Percentiles rank a stretch among this genome's conserved stretches.
These are phyloP conservation scores for Kluyveromyces starmeri DNA, from an alignment of 805 yeast genomes.

Conservation along the genomic window DNA sequence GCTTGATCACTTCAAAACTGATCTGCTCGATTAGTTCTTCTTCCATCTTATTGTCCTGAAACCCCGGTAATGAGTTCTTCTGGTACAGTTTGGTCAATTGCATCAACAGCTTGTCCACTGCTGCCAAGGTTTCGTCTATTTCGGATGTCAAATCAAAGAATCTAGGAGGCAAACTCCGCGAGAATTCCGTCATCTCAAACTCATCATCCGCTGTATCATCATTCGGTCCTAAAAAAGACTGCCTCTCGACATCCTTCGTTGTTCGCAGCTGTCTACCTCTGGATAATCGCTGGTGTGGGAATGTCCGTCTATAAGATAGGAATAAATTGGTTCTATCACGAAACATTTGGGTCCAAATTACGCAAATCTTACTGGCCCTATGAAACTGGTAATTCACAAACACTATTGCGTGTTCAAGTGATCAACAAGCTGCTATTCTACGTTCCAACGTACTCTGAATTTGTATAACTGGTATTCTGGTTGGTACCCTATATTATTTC, in stretches of 20 bases:
- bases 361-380: too few species aligned
- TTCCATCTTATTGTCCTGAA: conserved; percentile 67
- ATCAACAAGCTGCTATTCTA: too few species aligned
- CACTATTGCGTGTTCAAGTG: too few species aligned
- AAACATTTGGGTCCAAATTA: too few species aligned
- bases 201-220: conserved; percentile 26
- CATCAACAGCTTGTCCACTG: conserved; percentile 46
- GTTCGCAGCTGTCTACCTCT: conserved; percentile 10
- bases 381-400: too few species aligned
- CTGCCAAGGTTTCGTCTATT: conserved; percentile 52
- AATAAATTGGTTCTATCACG: conserved; percentile 91
- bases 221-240: conserved; percentile 40
- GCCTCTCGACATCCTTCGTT: conserved; percentile 25
- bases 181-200: conserved; percentile 22
- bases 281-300: conserved; percentile 50
- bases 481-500: too few species aligned
- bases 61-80: conserved; percentile 78
- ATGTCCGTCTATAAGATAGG: conserved; percentile 81
- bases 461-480: too few species aligned
- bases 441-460: too few species aligned
- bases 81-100: conserved; percentile 64
- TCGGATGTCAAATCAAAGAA: conserved; percentile 67
- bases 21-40: conserved; percentile 73
- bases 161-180: conserved; percentile 65
- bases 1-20: conserved; percentile 63